phyloP scores from a whole-genome alignment of 305 asterid species.

The Ilex paraguariensis region DNA sequence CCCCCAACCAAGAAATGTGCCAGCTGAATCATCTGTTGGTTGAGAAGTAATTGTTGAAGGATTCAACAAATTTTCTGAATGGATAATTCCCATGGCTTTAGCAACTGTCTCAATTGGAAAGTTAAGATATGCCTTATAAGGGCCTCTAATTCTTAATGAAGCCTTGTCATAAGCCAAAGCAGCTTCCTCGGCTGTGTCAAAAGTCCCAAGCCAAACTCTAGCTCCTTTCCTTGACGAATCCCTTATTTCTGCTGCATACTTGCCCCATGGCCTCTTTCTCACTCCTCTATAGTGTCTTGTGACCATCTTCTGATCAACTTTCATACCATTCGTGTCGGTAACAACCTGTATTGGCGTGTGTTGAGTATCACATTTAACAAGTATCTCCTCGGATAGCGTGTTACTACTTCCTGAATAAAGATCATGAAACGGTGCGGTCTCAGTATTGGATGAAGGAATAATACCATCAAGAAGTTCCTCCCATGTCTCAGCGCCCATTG shows the following conservation, averaged over 20 bases:
- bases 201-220: conserved; percentile 78
- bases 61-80: conserved; percentile 8
- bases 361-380: too few relatives aligned
- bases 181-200: conserved; percentile 67
- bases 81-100: conserved; percentile 23
- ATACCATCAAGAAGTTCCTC: conserved; percentile 43
- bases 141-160: conserved; percentile 63
- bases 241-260: conserved; percentile 77
- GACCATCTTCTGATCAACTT: conserved; percentile 2
- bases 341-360: too few relatives aligned
- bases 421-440: not conserved
- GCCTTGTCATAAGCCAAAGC: conserved; percentile 80
- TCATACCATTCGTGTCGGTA: not conserved
- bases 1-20: not conserved
- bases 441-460: conserved; percentile 3
- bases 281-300: conserved; percentile 58
- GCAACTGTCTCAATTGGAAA: conserved; percentile 49
- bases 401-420: too few relatives aligned
- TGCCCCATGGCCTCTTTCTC: conserved; percentile 80
- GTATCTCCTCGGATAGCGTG: too few relatives aligned
- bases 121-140: conserved; percentile 41
- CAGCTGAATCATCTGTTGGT: too few relatives aligned
- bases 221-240: conserved; percentile 63
- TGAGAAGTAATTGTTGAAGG: not conserved
- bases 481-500: conserved; percentile 70